Evolutionary conservation across 1,139 yeast species (phyloP).

Genomic region (Debaryomycetaceae sp.): DNA sequence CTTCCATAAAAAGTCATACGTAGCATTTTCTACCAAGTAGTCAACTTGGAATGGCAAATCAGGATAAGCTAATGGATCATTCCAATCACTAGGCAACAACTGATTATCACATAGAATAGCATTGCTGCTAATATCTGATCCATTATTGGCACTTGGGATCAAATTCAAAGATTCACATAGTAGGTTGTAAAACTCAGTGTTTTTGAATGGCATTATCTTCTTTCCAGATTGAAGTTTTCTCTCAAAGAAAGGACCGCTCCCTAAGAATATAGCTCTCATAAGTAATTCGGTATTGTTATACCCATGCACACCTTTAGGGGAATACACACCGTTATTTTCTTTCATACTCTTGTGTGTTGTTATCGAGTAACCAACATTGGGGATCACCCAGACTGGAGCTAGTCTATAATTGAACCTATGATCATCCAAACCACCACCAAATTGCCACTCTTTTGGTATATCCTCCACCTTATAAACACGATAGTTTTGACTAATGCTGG

Average conservation of each 20-base stretch:
- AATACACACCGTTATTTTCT: constrained; percentile 45
- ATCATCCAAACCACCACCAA: constrained; percentile 48
- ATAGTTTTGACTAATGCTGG: constrained; percentile 30
- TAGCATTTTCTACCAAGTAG: constrained; percentile 45
- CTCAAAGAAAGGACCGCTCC: constrained; percentile 73
- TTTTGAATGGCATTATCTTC: constrained; percentile 62
- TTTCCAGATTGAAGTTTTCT: constrained; percentile 19
- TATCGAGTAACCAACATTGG: constrained; percentile 77
- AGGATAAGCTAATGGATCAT: constrained; percentile 54
- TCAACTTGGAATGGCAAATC: constrained; percentile 50
- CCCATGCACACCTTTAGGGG: constrained; percentile 80
- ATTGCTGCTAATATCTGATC: constrained; percentile 27
- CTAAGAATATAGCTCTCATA: constrained; percentile 82
- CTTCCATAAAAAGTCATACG: constrained; percentile 50
- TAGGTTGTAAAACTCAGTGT: constrained; percentile 70
- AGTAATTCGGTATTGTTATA: constrained; percentile 71
- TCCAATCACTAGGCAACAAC: constrained; percentile 49
- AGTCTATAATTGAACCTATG: constrained; percentile 55
- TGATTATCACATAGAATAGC: constrained; percentile 22
- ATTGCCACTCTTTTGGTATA: constrained; percentile 61
- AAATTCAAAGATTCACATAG: constrained; percentile 66
- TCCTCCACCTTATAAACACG: constrained; percentile 53
- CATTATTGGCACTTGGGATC: constrained; percentile 59
- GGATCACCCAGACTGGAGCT: constrained; percentile 85
- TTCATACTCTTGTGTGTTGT: constrained; percentile 60